These are phyloP conservation scores for Xylaria nigripes DNA, from an alignment of 495 filamentous ascomycete species.

Conservation along the genomic window DNA sequence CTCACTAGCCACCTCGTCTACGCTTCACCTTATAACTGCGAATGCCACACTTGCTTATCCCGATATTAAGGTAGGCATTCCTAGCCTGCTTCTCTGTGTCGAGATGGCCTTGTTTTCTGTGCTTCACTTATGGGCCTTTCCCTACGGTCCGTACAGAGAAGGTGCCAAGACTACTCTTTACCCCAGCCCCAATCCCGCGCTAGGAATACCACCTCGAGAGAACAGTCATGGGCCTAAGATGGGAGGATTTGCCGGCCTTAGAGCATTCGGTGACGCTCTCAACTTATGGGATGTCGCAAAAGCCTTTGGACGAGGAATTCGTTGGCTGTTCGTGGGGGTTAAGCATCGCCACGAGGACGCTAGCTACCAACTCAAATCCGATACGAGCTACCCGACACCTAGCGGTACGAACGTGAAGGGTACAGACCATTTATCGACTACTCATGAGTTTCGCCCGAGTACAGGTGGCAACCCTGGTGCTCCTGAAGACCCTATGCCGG, in stretches of 20 bases:
- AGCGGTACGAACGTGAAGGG: conserved; percentile 21
- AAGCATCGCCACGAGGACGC: conserved; percentile 41
- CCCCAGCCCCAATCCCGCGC: conserved; percentile 23
- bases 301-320: conserved; percentile 64
- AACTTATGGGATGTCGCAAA: conserved; percentile 82
- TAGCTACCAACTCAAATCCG: conserved; percentile 35
- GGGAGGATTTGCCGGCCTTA: conserved; percentile 55
- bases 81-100: conserved; percentile 67
- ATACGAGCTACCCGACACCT: conserved; percentile 26
- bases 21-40: conserved; percentile 51
- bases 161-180: conserved; percentile 31
- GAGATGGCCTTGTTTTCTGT: conserved; percentile 82
- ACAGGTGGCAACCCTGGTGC: conserved; percentile 21
- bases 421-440: conserved; percentile 34
- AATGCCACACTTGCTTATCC: conserved; percentile 54
- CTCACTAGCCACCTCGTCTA: conserved; percentile 54
- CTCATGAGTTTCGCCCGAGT: conserved; percentile 36
- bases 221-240: conserved; percentile 46
- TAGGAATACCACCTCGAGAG: conserved; percentile 30
- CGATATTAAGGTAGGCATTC: conserved; percentile 76
- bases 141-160: conserved; percentile 58
- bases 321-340: conserved; percentile 72
- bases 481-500: conserved; percentile 19
- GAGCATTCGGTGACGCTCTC: conserved; percentile 62
- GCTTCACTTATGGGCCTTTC: conserved; percentile 77